phyloP scores from a whole-genome alignment of 1,284 basidiomycete genomes.

The Boletus semigastroideus region DNA sequence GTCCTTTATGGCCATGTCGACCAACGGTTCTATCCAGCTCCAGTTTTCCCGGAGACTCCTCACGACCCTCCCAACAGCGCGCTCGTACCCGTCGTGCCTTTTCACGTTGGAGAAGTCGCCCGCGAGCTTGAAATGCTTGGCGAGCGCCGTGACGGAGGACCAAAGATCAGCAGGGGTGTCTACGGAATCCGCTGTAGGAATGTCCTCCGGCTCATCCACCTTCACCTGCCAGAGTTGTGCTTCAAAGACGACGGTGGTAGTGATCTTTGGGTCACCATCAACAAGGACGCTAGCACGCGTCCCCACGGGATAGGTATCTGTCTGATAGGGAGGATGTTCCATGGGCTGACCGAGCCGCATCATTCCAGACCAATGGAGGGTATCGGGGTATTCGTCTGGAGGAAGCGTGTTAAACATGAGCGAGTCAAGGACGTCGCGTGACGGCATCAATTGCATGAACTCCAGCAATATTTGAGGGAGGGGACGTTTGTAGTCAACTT shows the following conservation, averaged over 20 bases:
- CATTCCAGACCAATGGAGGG: conserved; percentile 9
- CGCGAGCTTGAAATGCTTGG: not conserved
- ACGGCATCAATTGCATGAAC: conserved; percentile 8
- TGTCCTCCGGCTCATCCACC: not conserved
- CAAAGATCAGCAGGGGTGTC: not conserved
- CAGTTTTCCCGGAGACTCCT: conserved; percentile 3
- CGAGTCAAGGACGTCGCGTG: conserved; percentile 8
- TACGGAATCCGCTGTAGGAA: not conserved
- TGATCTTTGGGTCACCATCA: not conserved
- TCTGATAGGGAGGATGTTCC: conserved; percentile 12
- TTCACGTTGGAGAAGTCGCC: conserved; percentile 3
- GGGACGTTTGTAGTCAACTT: not conserved
- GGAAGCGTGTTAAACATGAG: conserved; percentile 6
- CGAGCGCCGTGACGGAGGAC: not conserved
- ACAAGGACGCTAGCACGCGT: not conserved
- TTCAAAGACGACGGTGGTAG: not conserved
- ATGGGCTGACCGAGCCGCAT: not conserved
- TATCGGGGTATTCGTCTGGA: not conserved
- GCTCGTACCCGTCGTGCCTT: not conserved
- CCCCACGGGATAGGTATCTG: not conserved
- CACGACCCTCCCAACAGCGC: conserved; percentile 1
- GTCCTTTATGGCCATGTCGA: not conserved
- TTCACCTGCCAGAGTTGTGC: conserved; percentile 4
- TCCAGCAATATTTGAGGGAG: conserved; percentile 2
- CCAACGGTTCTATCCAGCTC: not conserved